A percentile compares a stretch with the other conserved stretches of the same genome.
Evolutionary conservation across 805 yeast genomes (phyloP).

Genomic region (Maudiozyma saulgeensis): DNA sequence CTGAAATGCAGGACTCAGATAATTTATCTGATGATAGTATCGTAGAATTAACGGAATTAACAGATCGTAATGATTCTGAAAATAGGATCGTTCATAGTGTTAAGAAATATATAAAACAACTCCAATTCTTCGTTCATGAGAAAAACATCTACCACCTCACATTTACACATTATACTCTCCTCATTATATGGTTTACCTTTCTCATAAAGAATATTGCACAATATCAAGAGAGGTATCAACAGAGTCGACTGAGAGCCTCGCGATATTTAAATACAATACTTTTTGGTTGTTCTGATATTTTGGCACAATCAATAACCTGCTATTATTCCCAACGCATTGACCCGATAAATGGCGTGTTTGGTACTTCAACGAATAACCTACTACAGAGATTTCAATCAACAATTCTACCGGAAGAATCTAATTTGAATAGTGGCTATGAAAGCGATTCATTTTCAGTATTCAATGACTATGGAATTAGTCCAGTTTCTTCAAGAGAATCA

Average conservation of each 20-base stretch:
- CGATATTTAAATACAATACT: conserved; percentile 70
- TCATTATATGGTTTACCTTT: conserved; percentile 37
- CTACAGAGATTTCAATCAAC: conserved; percentile 4
- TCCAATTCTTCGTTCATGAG: background rate
- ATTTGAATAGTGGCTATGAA: conserved; percentile 11
- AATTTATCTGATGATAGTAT: background rate
- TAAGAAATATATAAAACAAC: background rate
- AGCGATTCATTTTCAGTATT: conserved; percentile 20
- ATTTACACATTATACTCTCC: conserved; percentile 43
- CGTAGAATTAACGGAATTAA: background rate
- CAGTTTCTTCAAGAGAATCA: conserved; percentile 3
- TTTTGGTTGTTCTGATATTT: conserved; percentile 82
- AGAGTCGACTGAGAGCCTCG: conserved; percentile 60
- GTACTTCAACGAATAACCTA: conserved; percentile 8
- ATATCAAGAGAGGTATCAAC: conserved; percentile 54
- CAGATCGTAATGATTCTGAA: background rate
- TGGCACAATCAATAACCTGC: conserved; percentile 67
- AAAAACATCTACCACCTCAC: conserved; percentile 37
- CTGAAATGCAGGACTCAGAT: background rate
- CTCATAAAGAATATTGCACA: conserved; percentile 45
- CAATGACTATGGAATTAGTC: conserved; percentile 21
- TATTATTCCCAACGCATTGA: conserved; percentile 16
- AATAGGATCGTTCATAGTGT: background rate
- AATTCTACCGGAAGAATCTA: conserved; percentile 1
- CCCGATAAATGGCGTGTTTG: conserved; percentile 17